Base-by-base conservation (phyloP, 1,139 yeast genomes). In the Candida sanyaensis region DNA sequence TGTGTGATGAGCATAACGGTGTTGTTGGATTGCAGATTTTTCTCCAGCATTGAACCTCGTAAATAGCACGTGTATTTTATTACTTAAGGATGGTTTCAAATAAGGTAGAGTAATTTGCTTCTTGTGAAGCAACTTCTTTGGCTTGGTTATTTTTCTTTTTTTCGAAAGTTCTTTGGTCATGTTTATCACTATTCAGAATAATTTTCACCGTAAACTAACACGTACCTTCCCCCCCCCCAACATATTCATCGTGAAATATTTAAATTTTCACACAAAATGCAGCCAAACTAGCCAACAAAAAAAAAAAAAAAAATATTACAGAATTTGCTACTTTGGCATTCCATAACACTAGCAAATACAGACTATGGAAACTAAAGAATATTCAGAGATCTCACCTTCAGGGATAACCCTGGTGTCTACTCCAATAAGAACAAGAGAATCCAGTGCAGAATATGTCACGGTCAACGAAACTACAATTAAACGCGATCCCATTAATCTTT, bases 31-130 rank as follows among this genome's bases (percentile, higher is more conserved):
- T 0, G 90, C 81, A 0, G 93, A 84, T 57, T 76, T 77, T 3
- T 83, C 66, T 2, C 93, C 90, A 0, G 96, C 95, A 56, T 87
- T 87, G 68, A 76, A 86, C 0, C 96, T 95, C 1, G 87, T 75
- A 55, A 87, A 86, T 3, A 87, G 70, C 2, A 86, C 71, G 53
- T 48, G 63, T 58, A 53, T 69, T 57, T 56, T 56, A 34, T 39
- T 67, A 51, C 46, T 67, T 45, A 61, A 68, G 60, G 66, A 69
- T 17, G 71, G 84, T 37, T 54, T 66, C 45, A 78, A 59, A 43
- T 71, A 75, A 29, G 52, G 55, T 17, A 52, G 37, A 5, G 37
- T 24, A 21, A 12, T 5, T 7, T 7, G n/a, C 6, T n/a, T 31
- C 12, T 12, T n/a, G 21, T 2, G 37, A 2, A 6, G 7, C 21